phyloP scores from a whole-genome alignment of 768 basidiomycete genomes.

The Rhodotorula diobovata region DNA sequence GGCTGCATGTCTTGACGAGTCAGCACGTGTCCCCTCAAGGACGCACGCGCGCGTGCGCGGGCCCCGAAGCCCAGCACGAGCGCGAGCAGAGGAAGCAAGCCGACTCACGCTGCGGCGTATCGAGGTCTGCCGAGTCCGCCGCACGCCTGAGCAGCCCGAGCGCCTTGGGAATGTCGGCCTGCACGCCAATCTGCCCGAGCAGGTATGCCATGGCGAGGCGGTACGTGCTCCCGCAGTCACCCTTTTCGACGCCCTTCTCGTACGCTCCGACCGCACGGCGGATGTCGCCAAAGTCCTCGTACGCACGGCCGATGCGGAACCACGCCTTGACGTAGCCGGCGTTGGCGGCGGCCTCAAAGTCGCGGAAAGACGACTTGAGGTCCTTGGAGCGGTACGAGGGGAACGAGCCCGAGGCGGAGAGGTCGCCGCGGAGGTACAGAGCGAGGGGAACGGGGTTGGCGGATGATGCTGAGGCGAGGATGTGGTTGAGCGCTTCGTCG shows the following conservation, averaged over 20 bases:
- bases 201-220: constrained; percentile 90
- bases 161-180: constrained; percentile 56
- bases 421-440: constrained; percentile 66
- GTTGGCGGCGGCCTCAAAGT: constrained; percentile 77
- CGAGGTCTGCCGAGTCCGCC: constrained; percentile 65
- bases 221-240: constrained; percentile 75
- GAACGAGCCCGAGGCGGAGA: constrained; percentile 69
- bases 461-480: constrained; percentile 54
- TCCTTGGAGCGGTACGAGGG: constrained; percentile 63
- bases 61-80: too few species aligned
- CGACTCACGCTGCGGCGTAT: constrained; percentile 74
- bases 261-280: constrained; percentile 76
- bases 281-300: constrained; percentile 74
- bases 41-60: too few species aligned
- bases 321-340: constrained; percentile 74
- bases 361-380: constrained; percentile 75
- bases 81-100: constrained; percentile 29
- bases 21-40: not conserved
- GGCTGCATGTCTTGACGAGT: not conserved
- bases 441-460: constrained; percentile 62
- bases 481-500: constrained; percentile 61
- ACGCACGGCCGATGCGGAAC: constrained; percentile 86
- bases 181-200: constrained; percentile 74
- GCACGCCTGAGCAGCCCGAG: constrained; percentile 71
- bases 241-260: constrained; percentile 68